These are phyloP conservation scores for Graphilbum ipis-grandicollis DNA, from an alignment of 2,329 filamentous ascomycete genomes.

Conservation along the genomic window DNA sequence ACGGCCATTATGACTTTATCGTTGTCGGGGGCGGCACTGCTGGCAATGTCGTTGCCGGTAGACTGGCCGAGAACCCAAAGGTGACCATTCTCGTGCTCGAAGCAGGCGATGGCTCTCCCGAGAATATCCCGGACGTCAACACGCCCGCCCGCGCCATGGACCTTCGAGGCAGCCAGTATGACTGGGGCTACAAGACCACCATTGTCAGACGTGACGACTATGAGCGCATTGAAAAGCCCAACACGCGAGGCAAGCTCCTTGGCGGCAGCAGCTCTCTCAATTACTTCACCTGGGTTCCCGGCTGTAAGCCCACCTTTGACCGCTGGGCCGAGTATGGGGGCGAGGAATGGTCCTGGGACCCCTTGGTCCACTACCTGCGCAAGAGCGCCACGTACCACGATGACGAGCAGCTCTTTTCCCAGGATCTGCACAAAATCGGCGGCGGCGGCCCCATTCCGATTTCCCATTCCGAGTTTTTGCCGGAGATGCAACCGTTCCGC, in stretches of 20 bases:
- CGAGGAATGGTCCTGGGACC: slow-evolving; percentile 44
- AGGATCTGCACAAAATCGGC: slow-evolving; percentile 32
- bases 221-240: slow-evolving; percentile 43
- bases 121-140: slow-evolving; percentile 30
- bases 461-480: slow-evolving; percentile 33
- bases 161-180: slow-evolving; percentile 35
- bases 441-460: slow-evolving; percentile 32
- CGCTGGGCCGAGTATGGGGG: slow-evolving; percentile 58
- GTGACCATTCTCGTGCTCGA: slow-evolving; percentile 29
- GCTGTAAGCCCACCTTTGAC: slow-evolving; percentile 41
- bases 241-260: slow-evolving; percentile 41
- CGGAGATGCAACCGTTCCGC: slow-evolving; percentile 32
- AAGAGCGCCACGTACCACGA: slow-evolving; percentile 43
- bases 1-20: slow-evolving; percentile 23
- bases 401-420: slow-evolving; percentile 25
- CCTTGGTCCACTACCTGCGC: slow-evolving; percentile 29
- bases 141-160: slow-evolving; percentile 35
- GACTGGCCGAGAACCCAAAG: slow-evolving; percentile 31
- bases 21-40: slow-evolving; percentile 26
- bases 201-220: slow-evolving; percentile 42
- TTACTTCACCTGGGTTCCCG: slow-evolving; percentile 47
- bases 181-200: slow-evolving; percentile 45
- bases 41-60: slow-evolving; percentile 28
- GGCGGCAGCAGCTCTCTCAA: slow-evolving; percentile 42
- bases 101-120: slow-evolving; percentile 28